phyloP scores from a whole-genome alignment of 2,329 filamentous ascomycete genomes.

The Colletotrichum liriopes region DNA sequence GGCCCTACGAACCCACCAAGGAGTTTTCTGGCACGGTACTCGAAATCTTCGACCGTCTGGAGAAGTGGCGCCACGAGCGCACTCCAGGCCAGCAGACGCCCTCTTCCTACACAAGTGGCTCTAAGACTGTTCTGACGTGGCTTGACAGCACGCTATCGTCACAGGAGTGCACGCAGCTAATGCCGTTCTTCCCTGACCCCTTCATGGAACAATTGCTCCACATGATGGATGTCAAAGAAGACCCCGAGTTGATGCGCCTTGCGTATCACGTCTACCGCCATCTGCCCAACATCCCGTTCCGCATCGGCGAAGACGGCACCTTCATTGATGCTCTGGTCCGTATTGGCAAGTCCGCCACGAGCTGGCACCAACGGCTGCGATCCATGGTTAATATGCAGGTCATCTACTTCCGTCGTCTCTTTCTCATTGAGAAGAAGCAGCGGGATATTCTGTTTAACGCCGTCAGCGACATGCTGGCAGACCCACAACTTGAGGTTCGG shows the following conservation, averaged over 20 bases:
- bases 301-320: constrained; percentile 84
- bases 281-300: constrained; percentile 94
- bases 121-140: constrained; percentile 97
- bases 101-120: constrained; percentile 94
- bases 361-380: constrained; percentile 96
- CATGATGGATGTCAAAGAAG: constrained; percentile 99
- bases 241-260: constrained; percentile 92
- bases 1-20: constrained; percentile 84
- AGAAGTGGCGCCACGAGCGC: constrained; percentile 89
- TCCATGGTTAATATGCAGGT: constrained; percentile 99
- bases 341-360: constrained; percentile 86
- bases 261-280: constrained; percentile 98
- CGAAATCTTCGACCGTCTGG: constrained; percentile 83
- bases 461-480: constrained; percentile 95
- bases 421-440: constrained; percentile 83
- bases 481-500: constrained; percentile 93
- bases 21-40: constrained; percentile 82
- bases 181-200: constrained; percentile 89
- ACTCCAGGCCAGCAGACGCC: constrained; percentile 91
- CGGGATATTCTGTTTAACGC: constrained; percentile 89
- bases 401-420: constrained; percentile 96
- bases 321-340: constrained; percentile 91
- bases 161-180: constrained; percentile 91
- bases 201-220: constrained; percentile 95
- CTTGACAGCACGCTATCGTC: constrained; percentile 92